phyloP scores from a whole-genome alignment of 176 grass and related monocot genomes.

The Triticum turgidum region DNA sequence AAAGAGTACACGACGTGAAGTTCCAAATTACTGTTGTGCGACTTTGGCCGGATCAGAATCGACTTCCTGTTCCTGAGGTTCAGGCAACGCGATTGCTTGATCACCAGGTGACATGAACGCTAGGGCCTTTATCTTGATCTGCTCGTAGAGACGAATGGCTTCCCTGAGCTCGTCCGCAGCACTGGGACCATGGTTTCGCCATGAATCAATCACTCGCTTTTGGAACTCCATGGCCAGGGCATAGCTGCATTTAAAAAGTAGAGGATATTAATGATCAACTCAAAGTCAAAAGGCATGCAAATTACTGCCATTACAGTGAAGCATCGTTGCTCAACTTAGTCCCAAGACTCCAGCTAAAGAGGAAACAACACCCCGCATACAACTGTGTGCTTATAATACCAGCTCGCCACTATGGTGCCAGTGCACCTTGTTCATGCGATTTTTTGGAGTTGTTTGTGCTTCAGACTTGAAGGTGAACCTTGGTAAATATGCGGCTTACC shows the following conservation, averaged over 20 bases:
- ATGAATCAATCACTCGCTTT: conserved; percentile 68
- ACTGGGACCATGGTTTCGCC: conserved; percentile 70
- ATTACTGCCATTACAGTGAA: neutral
- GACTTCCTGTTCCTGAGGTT: conserved; percentile 28
- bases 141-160: conserved; percentile 65
- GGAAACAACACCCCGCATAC: neutral
- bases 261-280: neutral
- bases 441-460: neutral
- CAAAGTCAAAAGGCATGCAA: neutral
- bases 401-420: neutral
- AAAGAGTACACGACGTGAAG: neutral
- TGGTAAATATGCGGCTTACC: neutral
- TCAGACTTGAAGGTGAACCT: neutral
- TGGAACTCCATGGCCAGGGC: conserved; percentile 78
- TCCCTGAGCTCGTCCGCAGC: conserved; percentile 68
- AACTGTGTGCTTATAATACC: neutral
- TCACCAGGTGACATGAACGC: conserved; percentile 35
- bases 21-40: conserved; percentile 13
- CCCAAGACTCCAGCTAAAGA: neutral
- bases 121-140: conserved; percentile 61
- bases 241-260: conserved; percentile 56
- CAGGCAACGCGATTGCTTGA: conserved; percentile 20
- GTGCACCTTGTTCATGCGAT: neutral
- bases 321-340: neutral
- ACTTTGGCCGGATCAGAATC: conserved; percentile 38